Percentiles rank a stretch among this genome's conserved stretches.
phyloP scores from a whole-genome alignment of 805 yeast genomes.

The Saccharomycopsis sp. region DNA sequence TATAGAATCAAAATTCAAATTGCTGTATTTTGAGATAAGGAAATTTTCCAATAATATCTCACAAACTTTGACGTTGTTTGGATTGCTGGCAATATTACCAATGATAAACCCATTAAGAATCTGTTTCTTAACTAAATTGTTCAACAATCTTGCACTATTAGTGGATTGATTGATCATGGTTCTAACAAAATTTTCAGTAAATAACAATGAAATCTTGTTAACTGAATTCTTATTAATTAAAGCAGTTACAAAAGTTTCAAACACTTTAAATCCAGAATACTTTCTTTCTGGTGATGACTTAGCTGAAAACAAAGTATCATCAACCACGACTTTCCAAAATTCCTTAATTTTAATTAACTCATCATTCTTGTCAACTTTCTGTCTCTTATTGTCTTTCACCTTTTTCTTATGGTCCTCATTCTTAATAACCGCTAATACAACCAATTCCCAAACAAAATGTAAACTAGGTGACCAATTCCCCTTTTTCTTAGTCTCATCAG shows the following conservation, averaged over 20 bases:
- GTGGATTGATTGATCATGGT: constrained; percentile 71
- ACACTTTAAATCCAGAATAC: constrained; percentile 76
- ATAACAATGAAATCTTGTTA: constrained; percentile 25
- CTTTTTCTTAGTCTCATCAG: constrained; percentile 29
- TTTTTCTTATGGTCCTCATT: constrained; percentile 34
- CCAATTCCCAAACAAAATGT: constrained; percentile 68
- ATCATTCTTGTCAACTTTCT: constrained; percentile 20
- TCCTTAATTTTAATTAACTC: constrained; percentile 40
- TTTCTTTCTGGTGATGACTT: constrained; percentile 81
- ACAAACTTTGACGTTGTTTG: constrained; percentile 31
- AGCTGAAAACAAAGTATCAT: constrained; percentile 70
- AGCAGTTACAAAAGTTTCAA: constrained; percentile 39
- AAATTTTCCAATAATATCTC: constrained; percentile 31
- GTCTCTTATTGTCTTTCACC: constrained; percentile 25
- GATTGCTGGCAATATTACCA: constrained; percentile 24
- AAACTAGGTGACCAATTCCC: constrained; percentile 61
- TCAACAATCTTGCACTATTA: constrained; percentile 54
- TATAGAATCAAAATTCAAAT: constrained; percentile 65
- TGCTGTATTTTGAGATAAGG: constrained; percentile 42
- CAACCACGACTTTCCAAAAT: constrained; percentile 76
- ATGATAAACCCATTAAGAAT: constrained; percentile 31
- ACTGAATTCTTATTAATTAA: constrained; percentile 9
- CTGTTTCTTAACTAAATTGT: constrained; percentile 55
- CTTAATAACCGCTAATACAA: constrained; percentile 39
- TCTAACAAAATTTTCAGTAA: constrained; percentile 63